phyloP scores from a whole-genome alignment of 2,329 filamentous ascomycete species.

The Botrytis pseudocinerea region DNA sequence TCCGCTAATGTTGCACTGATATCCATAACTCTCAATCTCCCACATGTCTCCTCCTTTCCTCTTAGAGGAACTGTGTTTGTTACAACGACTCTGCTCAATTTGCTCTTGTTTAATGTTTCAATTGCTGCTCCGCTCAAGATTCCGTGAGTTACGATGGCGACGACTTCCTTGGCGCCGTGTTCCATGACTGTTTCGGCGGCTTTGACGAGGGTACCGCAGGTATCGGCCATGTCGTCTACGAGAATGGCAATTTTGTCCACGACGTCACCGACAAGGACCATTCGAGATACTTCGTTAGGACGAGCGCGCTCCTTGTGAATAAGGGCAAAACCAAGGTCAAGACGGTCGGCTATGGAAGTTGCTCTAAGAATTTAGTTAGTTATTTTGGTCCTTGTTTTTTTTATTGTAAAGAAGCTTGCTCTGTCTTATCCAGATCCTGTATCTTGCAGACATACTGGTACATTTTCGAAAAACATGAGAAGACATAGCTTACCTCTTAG shows the following conservation, averaged over 20 bases:
- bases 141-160: conserved; percentile 93
- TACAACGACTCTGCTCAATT: conserved; percentile 76
- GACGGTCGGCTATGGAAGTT: conserved; percentile 87
- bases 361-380: conserved; percentile 52
- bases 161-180: conserved; percentile 82
- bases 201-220: conserved; percentile 85
- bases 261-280: conserved; percentile 96
- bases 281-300: conserved; percentile 87
- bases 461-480: neutral
- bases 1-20: conserved; percentile 81
- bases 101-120: conserved; percentile 68
- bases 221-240: conserved; percentile 97
- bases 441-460: neutral
- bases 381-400: neutral
- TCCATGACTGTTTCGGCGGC: conserved; percentile 86
- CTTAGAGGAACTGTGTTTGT: conserved; percentile 85
- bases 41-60: conserved; percentile 76
- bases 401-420: too few species aligned
- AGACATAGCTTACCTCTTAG: conserved; percentile 65
- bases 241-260: conserved; percentile 89
- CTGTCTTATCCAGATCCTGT: neutral
- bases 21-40: conserved; percentile 85
- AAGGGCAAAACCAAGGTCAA: conserved; percentile 87
- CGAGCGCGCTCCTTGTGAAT: conserved; percentile 96
- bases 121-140: conserved; percentile 88